Evolutionary conservation across 2,329 filamentous ascomycete species (phyloP).

Genomic region (Graphilbum ipis-grandicollis): DNA sequence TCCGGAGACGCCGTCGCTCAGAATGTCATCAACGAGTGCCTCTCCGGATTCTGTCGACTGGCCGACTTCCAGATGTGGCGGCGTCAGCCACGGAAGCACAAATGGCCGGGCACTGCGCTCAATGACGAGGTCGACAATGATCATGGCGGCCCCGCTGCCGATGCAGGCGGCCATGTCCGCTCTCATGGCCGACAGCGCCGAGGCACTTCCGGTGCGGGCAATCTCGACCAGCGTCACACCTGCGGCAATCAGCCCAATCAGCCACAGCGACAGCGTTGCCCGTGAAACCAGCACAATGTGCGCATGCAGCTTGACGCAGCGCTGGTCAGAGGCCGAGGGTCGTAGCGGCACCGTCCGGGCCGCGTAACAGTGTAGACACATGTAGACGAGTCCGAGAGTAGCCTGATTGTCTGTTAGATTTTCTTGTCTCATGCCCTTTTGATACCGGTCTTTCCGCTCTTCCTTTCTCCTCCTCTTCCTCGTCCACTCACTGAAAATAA

Average conservation of each 20-base stretch:
- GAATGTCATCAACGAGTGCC: too few relatives aligned
- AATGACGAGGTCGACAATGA: constrained; percentile 2
- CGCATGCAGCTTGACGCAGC: constrained; percentile 15
- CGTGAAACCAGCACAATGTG: constrained; percentile 13
- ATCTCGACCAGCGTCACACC: constrained; percentile 8
- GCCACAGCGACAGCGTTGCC: constrained; percentile 15
- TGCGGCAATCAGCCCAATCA: constrained; percentile 11
- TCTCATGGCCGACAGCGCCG: constrained; percentile 1
- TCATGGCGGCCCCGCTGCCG: constrained; percentile 6
- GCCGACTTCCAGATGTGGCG: constrained; percentile 1
- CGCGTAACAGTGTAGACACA: constrained; percentile 14
- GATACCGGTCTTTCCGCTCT: too few relatives aligned
- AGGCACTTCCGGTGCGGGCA: background rate
- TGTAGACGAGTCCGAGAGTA: constrained; percentile 15
- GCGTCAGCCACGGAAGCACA: constrained; percentile 10
- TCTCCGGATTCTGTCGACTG: too few relatives aligned
- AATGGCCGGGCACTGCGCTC: constrained; percentile 8
- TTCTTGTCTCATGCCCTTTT: too few relatives aligned
- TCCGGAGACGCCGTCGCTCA: too few relatives aligned
- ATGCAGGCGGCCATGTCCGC: constrained; percentile 6
- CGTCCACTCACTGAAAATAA: constrained; percentile 9
- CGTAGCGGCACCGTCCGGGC: constrained; percentile 9
- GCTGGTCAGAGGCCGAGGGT: constrained; percentile 9
- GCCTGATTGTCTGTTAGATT: constrained; percentile 6
- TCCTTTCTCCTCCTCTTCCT: too few relatives aligned